These are phyloP conservation scores for Hypoxylon sp. DNA, from an alignment of 2,329 filamentous ascomycete species.

Conservation along the genomic window DNA sequence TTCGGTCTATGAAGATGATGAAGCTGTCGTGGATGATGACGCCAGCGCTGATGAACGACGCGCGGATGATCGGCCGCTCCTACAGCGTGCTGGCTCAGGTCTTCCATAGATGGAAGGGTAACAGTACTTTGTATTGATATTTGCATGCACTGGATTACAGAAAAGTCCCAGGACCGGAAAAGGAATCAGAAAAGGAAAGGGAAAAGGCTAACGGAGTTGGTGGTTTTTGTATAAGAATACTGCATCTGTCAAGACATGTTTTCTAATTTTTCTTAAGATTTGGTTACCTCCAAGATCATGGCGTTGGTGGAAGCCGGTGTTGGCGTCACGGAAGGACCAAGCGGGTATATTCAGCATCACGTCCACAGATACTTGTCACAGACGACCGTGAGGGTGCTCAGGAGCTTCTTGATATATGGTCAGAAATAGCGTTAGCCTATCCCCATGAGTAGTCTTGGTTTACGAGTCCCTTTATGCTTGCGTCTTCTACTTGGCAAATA, in stretches of 20 bases:
- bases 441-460: neutral
- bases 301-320: neutral
- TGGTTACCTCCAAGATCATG: neutral
- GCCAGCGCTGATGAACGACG: slow-evolving; percentile 41
- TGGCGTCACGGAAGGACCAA: too few relatives aligned
- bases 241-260: slow-evolving; percentile 8
- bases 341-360: neutral
- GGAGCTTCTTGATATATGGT: neutral
- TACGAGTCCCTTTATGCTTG: neutral
- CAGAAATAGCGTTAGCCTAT: neutral
- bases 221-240: slow-evolving; percentile 8
- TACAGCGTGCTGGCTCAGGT: slow-evolving; percentile 49
- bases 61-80: slow-evolving; percentile 50
- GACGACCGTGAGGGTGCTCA: too few relatives aligned
- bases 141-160: slow-evolving; percentile 26
- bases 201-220: slow-evolving; percentile 21
- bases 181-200: too few relatives aligned
- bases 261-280: neutral
- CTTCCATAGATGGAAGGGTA: slow-evolving; percentile 25
- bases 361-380: neutral
- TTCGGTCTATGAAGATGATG: slow-evolving; percentile 45
- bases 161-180: slow-evolving; percentile 24
- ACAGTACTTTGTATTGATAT: slow-evolving; percentile 3
- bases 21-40: slow-evolving; percentile 50
- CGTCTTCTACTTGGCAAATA: neutral